Percentiles rank a stretch among this genome's conserved stretches.
Evolutionary conservation across 257 asterid species (phyloP).

Genomic region (Salvia miltiorrhiza): DNA sequence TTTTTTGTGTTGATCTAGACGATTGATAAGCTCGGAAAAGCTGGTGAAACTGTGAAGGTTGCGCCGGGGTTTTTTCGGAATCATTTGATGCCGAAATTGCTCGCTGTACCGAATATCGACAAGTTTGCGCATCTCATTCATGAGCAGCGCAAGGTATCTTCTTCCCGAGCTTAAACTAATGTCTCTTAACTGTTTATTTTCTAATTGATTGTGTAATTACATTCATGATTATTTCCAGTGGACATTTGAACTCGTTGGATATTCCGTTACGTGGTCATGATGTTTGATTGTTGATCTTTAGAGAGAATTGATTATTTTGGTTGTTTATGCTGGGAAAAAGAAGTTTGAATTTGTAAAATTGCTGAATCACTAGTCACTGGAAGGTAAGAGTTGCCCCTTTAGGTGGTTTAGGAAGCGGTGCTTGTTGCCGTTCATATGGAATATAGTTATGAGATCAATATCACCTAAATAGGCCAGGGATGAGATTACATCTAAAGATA

Average conservation of each 20-base stretch:
- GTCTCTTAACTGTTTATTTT: neutral
- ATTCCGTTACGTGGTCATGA: neutral
- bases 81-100: constrained; percentile 92
- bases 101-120: constrained; percentile 88
- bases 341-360: neutral
- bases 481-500: neutral
- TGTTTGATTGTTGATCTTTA: neutral
- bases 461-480: neutral
- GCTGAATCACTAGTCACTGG: neutral
- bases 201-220: neutral
- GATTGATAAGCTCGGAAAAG: constrained; percentile 78
- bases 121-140: constrained; percentile 68
- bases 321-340: neutral
- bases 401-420: neutral
- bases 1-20: constrained; percentile 30
- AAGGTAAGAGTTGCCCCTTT: neutral
- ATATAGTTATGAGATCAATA: neutral
- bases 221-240: neutral
- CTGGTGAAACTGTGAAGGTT: constrained; percentile 94
- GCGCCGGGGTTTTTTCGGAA: constrained; percentile 95
- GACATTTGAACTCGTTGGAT: neutral
- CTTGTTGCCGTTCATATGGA: neutral
- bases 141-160: constrained; percentile 84
- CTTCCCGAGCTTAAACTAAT: neutral
- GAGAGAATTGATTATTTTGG: neutral